Evolutionary conservation across 441 rosid species (phyloP).

Genomic region (Melastoma candidum): DNA sequence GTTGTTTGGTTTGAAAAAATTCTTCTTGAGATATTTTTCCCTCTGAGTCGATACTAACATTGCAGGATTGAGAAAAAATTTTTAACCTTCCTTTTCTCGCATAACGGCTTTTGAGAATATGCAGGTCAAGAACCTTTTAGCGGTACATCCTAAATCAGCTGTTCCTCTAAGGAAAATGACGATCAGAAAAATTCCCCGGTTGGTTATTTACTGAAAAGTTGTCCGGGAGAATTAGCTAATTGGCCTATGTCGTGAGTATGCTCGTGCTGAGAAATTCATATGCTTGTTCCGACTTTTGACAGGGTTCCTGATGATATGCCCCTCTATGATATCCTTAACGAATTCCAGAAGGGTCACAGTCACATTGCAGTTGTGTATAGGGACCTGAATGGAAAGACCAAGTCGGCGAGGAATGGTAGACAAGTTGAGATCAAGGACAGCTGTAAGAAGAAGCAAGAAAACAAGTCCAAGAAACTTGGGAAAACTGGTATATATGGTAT

Average conservation of each 20-base stretch:
- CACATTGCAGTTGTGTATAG: conserved; percentile 86
- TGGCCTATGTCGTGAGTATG: no score
- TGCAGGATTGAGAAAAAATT: no score
- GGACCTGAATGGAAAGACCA: conserved; percentile 38
- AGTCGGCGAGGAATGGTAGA: conserved; percentile 21
- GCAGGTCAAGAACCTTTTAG: conserved; percentile 74
- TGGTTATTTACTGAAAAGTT: no score
- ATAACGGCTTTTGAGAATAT: conserved; percentile 4
- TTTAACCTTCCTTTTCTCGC: no score
- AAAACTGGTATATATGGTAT: conserved; percentile 30
- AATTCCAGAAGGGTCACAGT: conserved; percentile 94
- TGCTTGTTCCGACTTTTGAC: conserved; percentile 12
- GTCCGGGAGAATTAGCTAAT: no score
- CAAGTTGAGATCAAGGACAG: conserved; percentile 40
- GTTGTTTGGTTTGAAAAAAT: neutral
- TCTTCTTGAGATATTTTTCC: no score
- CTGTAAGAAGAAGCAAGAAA: conserved; percentile 49
- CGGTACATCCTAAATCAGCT: conserved; percentile 57
- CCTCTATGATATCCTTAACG: conserved; percentile 78
- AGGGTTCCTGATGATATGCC: conserved; percentile 91
- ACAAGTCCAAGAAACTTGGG: conserved; percentile 25
- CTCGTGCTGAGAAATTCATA: neutral
- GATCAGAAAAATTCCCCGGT: conserved; percentile 87
- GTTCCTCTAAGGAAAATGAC: conserved; percentile 74
- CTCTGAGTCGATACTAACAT: no score